phyloP scores from a whole-genome alignment of 2,329 filamentous ascomycete genomes.

The Podosphaera aphanis region DNA sequence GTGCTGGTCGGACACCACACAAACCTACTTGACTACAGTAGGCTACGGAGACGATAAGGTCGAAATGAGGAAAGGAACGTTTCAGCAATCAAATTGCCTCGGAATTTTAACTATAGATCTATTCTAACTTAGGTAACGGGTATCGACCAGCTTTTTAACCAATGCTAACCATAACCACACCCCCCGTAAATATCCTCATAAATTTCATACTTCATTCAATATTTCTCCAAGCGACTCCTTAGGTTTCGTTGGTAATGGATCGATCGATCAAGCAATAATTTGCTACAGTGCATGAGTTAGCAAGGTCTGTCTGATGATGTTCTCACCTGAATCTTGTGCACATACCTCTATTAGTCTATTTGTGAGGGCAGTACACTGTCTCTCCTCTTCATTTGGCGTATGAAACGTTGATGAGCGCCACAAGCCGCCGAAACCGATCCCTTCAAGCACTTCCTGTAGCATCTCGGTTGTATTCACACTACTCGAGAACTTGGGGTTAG shows the following conservation, averaged over 20 bases:
- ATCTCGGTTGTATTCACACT: constrained; percentile 24
- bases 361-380: constrained; percentile 12
- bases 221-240: background rate
- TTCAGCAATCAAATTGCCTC: too few species aligned
- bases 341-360: constrained; percentile 9
- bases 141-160: background rate
- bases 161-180: background rate
- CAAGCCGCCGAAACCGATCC: constrained; percentile 38
- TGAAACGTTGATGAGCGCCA: constrained; percentile 24
- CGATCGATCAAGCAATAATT: background rate
- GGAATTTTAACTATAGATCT: background rate
- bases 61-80: too few species aligned
- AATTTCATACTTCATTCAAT: background rate
- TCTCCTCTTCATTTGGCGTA: constrained; percentile 12
- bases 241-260: background rate
- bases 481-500: constrained; percentile 26
- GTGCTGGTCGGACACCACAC: too few species aligned
- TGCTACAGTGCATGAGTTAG: background rate
- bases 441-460: constrained; percentile 29
- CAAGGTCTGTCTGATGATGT: background rate
- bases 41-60: too few species aligned
- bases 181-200: background rate
- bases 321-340: background rate
- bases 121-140: background rate
- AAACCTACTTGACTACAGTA: too few species aligned